These are phyloP conservation scores for Boletales sp. DNA, from an alignment of 768 basidiomycete genomes.

Conservation along the genomic window DNA sequence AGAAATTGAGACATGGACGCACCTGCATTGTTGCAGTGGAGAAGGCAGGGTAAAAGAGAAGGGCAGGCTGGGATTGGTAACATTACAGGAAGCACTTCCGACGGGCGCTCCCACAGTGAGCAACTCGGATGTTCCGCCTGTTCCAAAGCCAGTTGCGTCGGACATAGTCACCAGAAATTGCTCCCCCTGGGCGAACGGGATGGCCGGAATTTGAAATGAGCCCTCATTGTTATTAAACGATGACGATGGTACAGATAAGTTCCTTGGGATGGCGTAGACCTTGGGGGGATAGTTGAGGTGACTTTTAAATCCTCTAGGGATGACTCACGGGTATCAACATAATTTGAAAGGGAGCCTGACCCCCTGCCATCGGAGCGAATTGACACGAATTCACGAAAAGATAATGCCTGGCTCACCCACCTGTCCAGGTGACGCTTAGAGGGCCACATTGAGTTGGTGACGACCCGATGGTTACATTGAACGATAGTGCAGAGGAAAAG, in stretches of 20 bases:
- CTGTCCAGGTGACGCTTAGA: slow-evolving; percentile 59
- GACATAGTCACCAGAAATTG: slow-evolving; percentile 63
- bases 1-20: slow-evolving; percentile 11
- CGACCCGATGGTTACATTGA: slow-evolving; percentile 48
- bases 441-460: slow-evolving; percentile 58
- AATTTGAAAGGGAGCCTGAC: slow-evolving; percentile 49
- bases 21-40: slow-evolving; percentile 63
- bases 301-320: neutral
- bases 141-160: slow-evolving; percentile 64
- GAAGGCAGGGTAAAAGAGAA: slow-evolving; percentile 51
- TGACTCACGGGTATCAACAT: slow-evolving; percentile 49
- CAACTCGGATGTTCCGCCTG: slow-evolving; percentile 55
- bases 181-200: slow-evolving; percentile 39
- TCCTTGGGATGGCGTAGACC: slow-evolving; percentile 53
- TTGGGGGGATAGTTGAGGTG: slow-evolving; percentile 22
- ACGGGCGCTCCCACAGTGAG: slow-evolving; percentile 46
- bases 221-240: slow-evolving; percentile 54
- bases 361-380: slow-evolving; percentile 39
- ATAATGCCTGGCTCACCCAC: slow-evolving; percentile 34
- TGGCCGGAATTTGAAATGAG: slow-evolving; percentile 41
- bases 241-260: slow-evolving; percentile 51
- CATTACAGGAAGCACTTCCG: slow-evolving; percentile 45
- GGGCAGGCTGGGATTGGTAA: slow-evolving; percentile 37
- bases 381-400: neutral
- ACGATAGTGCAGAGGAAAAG: slow-evolving; percentile 23